Conservation (phyloP, 1,284 basidiomycete genomes). For the Pisolithus thermaeus region DNA sequence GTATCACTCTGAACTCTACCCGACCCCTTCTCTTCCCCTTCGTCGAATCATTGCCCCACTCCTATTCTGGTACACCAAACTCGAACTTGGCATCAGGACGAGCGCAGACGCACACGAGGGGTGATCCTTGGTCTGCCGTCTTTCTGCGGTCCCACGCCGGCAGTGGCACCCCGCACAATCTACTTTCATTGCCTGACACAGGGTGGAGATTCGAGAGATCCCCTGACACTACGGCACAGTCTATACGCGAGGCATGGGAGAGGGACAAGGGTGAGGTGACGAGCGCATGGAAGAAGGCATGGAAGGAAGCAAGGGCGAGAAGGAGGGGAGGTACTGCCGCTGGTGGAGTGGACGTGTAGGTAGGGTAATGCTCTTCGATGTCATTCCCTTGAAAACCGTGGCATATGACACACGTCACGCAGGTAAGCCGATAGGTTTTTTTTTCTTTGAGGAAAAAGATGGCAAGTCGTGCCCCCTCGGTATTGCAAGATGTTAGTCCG, state of each 20-base stretch:
- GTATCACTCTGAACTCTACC: constrained; percentile 40
- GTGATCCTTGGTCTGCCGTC: constrained; percentile 8
- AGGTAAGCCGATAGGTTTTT: no score
- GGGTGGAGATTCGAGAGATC: constrained; percentile 12
- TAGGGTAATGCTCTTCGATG: no score
- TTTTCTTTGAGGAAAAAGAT: no score
- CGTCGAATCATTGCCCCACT: constrained; percentile 21
- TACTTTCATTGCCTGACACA: constrained; percentile 13
- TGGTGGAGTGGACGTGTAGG: constrained; percentile 15
- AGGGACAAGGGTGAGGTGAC: constrained; percentile 64
- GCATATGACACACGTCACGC: no score
- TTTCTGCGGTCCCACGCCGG: constrained; percentile 24
- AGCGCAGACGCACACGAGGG: background rate
- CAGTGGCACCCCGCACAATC: constrained; percentile 38
- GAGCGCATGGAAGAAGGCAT: constrained; percentile 72
- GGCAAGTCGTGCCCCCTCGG: no score
- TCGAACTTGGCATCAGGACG: background rate
- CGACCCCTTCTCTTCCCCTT: constrained; percentile 62
- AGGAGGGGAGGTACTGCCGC: constrained; percentile 53
- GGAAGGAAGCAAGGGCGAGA: constrained; percentile 69
- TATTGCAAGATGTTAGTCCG: no score
- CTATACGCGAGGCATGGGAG: constrained; percentile 68
- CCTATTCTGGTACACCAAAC: background rate
- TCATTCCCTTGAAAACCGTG: no score
- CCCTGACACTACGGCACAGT: constrained; percentile 49